Percentiles rank a stretch among this genome's conserved stretches.
Conservation (phyloP, 257 asterid genomes). For the Coffea canephora region DNA sequence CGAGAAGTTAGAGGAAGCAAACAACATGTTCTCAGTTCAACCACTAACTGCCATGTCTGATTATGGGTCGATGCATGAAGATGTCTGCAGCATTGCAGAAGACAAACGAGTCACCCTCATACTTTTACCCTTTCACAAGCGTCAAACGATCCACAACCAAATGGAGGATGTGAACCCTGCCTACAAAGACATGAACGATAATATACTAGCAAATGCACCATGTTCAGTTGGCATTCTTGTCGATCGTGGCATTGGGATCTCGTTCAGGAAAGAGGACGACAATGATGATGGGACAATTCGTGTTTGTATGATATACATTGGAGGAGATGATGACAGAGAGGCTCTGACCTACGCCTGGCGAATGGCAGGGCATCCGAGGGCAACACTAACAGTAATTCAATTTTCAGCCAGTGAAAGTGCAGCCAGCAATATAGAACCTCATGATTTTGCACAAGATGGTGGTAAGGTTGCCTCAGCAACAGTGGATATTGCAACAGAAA, state of each 20-base stretch:
- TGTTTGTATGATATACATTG: slow-evolving; percentile 22
- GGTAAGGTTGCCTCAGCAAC: neutral
- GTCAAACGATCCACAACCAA: slow-evolving; percentile 20
- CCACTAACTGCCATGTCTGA: slow-evolving; percentile 22
- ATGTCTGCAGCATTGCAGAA: slow-evolving; percentile 19
- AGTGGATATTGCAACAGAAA: slow-evolving; percentile 19
- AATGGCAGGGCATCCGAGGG: slow-evolving; percentile 21
- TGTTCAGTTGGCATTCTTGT: slow-evolving; percentile 29
- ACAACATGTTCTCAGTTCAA: slow-evolving; percentile 17
- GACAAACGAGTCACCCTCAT: slow-evolving; percentile 26
- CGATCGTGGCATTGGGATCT: slow-evolving; percentile 23
- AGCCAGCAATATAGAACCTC: neutral
- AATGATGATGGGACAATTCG: neutral
- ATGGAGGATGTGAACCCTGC: slow-evolving; percentile 30
- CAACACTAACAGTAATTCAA: slow-evolving; percentile 17
- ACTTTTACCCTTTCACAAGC: slow-evolving; percentile 28
- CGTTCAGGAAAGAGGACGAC: neutral
- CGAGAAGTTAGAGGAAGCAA: slow-evolving; percentile 18
- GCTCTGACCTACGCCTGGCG: slow-evolving; percentile 20
- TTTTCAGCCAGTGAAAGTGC: slow-evolving; percentile 2
- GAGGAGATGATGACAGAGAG: slow-evolving; percentile 33
- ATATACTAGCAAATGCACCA: slow-evolving; percentile 21
- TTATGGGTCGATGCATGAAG: slow-evolving; percentile 29
- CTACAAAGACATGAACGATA: slow-evolving; percentile 22
- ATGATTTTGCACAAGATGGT: neutral